These are phyloP conservation scores for Pseudonitzschia delicatissima DNA, from an alignment of 108 stramenopile genomes.

Conservation along the genomic window DNA sequence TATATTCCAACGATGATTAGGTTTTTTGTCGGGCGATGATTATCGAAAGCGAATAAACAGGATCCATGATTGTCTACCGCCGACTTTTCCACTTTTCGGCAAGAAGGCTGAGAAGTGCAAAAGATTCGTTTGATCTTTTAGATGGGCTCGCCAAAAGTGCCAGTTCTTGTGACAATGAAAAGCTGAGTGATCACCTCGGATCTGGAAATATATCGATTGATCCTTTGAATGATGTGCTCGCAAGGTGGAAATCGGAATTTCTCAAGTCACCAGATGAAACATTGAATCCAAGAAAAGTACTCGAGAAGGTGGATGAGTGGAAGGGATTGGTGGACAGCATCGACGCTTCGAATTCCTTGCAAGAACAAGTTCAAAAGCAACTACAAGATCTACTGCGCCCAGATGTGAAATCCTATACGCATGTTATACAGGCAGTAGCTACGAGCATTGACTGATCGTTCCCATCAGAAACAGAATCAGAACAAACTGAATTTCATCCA, in stretches of 20 bases:
- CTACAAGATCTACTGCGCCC: conserved; percentile 1
- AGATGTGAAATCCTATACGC: background rate
- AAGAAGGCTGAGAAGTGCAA: background rate
- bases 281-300: conserved; percentile 4
- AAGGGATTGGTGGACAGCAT: background rate
- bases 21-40: too few relatives aligned
- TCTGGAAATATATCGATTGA: background rate
- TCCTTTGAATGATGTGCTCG: conserved; percentile 11
- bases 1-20: too few relatives aligned
- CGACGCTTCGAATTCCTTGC: background rate
- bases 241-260: conserved; percentile 11
- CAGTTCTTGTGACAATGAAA: background rate
- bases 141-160: conserved; percentile 2
- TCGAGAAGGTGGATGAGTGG: conserved; percentile 12
- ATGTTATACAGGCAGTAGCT: conserved; percentile 5
- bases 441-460: background rate
- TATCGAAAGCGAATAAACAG: too few relatives aligned
- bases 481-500: conserved; percentile 17
- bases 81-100: background rate
- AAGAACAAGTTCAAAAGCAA: background rate
- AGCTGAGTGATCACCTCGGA: background rate
- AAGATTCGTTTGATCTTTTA: conserved; percentile 3
- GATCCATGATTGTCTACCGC: background rate
- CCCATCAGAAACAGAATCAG: background rate
- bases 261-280: background rate